Evolutionary conservation across 345 rosid species (phyloP).

Genomic region (Pistacia vera): DNA sequence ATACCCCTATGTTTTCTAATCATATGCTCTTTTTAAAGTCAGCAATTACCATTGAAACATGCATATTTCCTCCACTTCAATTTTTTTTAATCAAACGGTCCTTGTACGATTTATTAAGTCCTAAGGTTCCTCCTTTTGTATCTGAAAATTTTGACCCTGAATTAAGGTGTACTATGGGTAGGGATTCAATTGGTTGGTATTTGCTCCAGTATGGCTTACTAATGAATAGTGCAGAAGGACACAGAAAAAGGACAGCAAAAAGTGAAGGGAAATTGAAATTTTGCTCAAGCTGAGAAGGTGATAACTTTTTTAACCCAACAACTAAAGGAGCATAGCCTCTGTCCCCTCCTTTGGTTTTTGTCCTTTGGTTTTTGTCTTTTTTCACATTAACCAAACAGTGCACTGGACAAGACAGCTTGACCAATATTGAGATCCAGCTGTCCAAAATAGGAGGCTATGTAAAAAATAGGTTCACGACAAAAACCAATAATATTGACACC

Average conservation of each 20-base stretch:
- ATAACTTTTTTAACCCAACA: neutral
- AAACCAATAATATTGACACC: neutral
- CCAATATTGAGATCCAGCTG: neutral
- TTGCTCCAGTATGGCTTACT: neutral
- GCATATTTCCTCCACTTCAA: neutral
- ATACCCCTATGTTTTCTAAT: neutral
- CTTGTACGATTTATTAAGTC: neutral
- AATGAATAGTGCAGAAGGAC: neutral
- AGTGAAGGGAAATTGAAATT: neutral
- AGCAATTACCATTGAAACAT: neutral
- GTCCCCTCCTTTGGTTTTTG: neutral
- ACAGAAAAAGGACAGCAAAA: neutral
- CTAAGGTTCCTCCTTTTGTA: neutral
- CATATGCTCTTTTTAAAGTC: slow-evolving; percentile 4
- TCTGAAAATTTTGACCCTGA: neutral
- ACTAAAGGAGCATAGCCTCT: neutral
- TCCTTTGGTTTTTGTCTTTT: neutral
- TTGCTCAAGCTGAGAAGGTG: neutral
- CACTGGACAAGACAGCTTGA: neutral
- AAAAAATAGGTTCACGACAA: neutral
- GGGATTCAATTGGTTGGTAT: neutral
- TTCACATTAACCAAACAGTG: neutral
- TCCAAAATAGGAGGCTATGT: neutral
- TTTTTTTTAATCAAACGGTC: neutral
- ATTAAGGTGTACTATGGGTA: neutral